Base-by-base conservation (phyloP, 2,329 filamentous ascomycete species). In the Peltaster fructicola region DNA sequence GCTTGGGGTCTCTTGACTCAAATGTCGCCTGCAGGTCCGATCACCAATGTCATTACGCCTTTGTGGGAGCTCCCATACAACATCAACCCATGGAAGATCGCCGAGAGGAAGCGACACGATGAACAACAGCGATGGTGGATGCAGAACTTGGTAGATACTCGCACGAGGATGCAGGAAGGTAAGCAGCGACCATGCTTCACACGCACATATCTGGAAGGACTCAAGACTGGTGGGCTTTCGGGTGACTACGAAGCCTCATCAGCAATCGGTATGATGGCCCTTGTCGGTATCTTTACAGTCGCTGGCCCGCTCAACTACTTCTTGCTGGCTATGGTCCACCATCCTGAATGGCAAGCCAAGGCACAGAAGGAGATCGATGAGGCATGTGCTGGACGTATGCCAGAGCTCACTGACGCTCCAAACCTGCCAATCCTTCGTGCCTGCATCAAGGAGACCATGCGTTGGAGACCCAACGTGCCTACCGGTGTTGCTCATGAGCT, bases 1-100 rank as follows among this genome's bases (percentile, higher is more conserved):
- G 63, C 63, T 2, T 65, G 61, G 62, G 62, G 61, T n/a, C 48
- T 66, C 1, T 45, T 67, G 9, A 64, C 54, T 4, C 62, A 66
- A 26, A 67, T 68, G 61, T 66, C 62, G 1, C 63, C 63, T 0
- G 62, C 63, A 14, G 63, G 63, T 0, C 62, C 63, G 1, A 60
- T 68, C 33, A 66, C 62, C n/a, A 67, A 66, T 30, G 54, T 65
- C 4, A 26, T 66, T 19, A 65, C 61, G 3, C 61, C 61, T 4
- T 49, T 68, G 0, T 65, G 61, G 61, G 52, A 64, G 30, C 39
- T 66, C 1, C 61, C 62, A 2, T 44, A 49, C 29, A 33, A 43
- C 8, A 48, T 65, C 22, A 65, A 65, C 34, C 62, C 62, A 1
- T 66, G 62, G 62, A 65, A 65, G 41, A 48, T 47, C 8, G 56